Base-by-base conservation (phyloP, 2,329 filamentous ascomycete species). In the Epicoccum nigrum region DNA sequence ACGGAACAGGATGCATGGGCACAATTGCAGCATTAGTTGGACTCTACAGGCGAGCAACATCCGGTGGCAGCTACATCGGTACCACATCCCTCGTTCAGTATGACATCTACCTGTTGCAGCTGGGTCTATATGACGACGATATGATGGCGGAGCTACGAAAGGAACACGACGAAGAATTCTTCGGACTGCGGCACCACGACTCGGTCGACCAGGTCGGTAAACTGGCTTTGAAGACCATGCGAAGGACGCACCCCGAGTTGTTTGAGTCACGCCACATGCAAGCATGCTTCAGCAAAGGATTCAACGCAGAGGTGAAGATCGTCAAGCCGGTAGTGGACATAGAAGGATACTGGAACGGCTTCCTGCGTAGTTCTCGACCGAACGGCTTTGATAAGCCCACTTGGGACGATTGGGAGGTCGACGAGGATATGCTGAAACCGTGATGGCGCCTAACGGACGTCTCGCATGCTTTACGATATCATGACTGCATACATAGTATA, bases 1-100 rank as follows among this genome's bases (percentile, higher is more conserved):
- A 90, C 61, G 86, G 86, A 31, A 89, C 87, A 0, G 87, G 87
- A 23, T 88, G 85, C 64, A 86, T 89, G 74, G 87, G 86, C 3
- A 84, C 85, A 35, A 85, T 88, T 58, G 84, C 86, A 3, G 86
- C 86, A 0, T 68, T 90, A 28, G 79, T 79, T 0, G 87, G 86
- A 1, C 76, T 90, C 7, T 85, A 84, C 61, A 80, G 81, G 60
- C 79, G 87, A 25, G 82, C 86, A 0, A 84, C 79, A 7, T 69
- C 74, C 11, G 87, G 87, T 15, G 87, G 87, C 1, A 87, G 84
- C 1, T 89, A 86, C 77, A 77, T 85, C 51, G 86, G 86, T 39
- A 83, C 81, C 44, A 83, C 81, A 0, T 86, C 84, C 1, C 75
- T 89, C 15, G 78, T 85, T 62, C 86, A 89, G 60, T 89, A 89